phyloP scores from a whole-genome alignment of 2,329 filamentous ascomycete genomes.

The Eutypella sp. region DNA sequence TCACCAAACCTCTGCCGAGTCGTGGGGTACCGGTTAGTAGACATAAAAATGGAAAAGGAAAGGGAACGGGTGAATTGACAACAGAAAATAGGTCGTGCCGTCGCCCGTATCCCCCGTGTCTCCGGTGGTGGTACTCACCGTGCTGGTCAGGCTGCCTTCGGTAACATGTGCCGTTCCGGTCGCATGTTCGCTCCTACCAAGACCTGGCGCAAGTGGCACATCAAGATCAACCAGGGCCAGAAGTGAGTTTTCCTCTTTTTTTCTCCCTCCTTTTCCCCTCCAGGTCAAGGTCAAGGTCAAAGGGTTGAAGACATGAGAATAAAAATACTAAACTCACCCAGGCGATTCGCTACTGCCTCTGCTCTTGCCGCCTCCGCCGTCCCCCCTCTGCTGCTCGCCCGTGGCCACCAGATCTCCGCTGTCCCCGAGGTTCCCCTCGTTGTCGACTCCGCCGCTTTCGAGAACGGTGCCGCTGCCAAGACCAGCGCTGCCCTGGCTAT shows the following conservation, averaged over 20 bases:
- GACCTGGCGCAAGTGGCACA: constrained; percentile 99
- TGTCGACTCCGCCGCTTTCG: constrained; percentile 85
- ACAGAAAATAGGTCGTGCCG: constrained; percentile 72
- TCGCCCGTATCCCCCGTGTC: constrained; percentile 99
- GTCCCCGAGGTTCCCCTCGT: constrained; percentile 97
- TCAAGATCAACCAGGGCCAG: constrained; percentile 99
- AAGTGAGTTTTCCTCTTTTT: constrained; percentile 72
- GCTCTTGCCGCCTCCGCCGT: constrained; percentile 95
- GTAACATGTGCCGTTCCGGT: constrained; percentile 99
- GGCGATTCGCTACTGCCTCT: constrained; percentile 96
- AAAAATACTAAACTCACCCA: constrained; percentile 29
- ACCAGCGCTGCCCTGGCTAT: constrained; percentile 82
- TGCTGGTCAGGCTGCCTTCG: constrained; percentile 98
- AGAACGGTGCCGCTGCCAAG: constrained; percentile 74
- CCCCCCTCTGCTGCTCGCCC: constrained; percentile 89
- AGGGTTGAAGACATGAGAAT: no score
- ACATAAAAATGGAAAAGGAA: constrained; percentile 7
- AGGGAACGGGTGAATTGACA: constrained; percentile 2
- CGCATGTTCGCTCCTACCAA: constrained; percentile 99
- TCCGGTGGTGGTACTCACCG: constrained; percentile 99
- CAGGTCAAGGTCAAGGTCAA: no score
- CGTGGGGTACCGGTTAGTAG: constrained; percentile 95
- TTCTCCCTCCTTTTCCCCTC: no score
- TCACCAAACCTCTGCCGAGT: constrained; percentile 99
- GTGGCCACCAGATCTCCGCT: constrained; percentile 89